phyloP scores from a whole-genome alignment of 2,329 filamentous ascomycete genomes.

The Curvularia spicifera region DNA sequence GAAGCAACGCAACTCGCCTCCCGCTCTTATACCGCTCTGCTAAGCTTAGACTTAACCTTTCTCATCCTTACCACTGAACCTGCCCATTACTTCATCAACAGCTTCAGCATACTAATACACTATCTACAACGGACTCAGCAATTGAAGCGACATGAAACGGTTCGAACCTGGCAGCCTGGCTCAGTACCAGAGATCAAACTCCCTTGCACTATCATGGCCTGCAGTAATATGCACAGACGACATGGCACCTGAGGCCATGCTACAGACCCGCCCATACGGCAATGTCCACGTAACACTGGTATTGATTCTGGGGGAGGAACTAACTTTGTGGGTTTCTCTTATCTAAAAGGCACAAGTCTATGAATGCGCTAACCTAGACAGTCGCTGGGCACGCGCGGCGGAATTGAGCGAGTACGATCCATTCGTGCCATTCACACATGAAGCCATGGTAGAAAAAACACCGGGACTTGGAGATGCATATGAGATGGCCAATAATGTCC shows the following conservation, averaged over 20 bases:
- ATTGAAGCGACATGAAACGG: neutral
- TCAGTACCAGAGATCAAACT: conserved; percentile 13
- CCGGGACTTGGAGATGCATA: conserved; percentile 24
- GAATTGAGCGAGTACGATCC: conserved; percentile 27
- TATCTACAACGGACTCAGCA: neutral
- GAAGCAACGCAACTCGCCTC: neutral
- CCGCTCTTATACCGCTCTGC: neutral
- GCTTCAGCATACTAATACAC: neutral
- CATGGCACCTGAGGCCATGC: conserved; percentile 18
- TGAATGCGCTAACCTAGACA: conserved; percentile 8
- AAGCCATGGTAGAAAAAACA: neutral
- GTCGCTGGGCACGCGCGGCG: conserved; percentile 27
- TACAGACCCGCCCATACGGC: conserved; percentile 15
- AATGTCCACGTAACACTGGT: conserved; percentile 23
- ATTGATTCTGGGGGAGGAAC: conserved; percentile 19
- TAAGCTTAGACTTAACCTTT: neutral
- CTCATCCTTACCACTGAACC: neutral
- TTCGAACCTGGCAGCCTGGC: conserved; percentile 18
- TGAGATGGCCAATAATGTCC: conserved; percentile 4
- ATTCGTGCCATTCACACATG: conserved; percentile 1
- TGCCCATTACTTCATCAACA: neutral
- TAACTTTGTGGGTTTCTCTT: conserved; percentile 20
- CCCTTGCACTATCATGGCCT: conserved; percentile 21
- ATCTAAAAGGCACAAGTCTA: neutral
- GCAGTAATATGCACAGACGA: conserved; percentile 32